A percentile compares a stretch with the other conserved stretches of the same genome.
These are phyloP conservation scores for Drechmeria coniospora DNA, from an alignment of 2,329 filamentous ascomycete genomes.

Conservation along the genomic window DNA sequence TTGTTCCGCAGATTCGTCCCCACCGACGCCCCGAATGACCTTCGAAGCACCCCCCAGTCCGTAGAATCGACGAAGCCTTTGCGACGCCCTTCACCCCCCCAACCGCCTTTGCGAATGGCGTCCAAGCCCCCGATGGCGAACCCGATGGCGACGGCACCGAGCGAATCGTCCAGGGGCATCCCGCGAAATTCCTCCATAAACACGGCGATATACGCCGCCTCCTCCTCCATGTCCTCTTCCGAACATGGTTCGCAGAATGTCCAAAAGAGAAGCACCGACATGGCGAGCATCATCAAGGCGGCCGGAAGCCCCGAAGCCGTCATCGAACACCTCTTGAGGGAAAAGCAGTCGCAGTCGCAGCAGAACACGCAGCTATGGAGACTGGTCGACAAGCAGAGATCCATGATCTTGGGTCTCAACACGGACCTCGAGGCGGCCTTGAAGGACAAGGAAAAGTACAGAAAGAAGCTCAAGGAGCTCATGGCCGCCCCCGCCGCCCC, in stretches of 20 bases:
- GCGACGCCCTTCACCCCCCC: not conserved
- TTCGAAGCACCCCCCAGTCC: slow-evolving; percentile 27
- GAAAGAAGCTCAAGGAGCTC: slow-evolving; percentile 74
- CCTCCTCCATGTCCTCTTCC: slow-evolving; percentile 35
- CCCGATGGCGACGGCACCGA: slow-evolving; percentile 23
- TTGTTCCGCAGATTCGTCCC: slow-evolving; percentile 12
- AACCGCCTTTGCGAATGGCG: slow-evolving; percentile 20
- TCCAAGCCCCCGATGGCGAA: slow-evolving; percentile 31
- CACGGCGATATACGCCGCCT: slow-evolving; percentile 72
- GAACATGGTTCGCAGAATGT: slow-evolving; percentile 40
- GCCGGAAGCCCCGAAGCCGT: slow-evolving; percentile 83
- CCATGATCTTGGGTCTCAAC: slow-evolving; percentile 86
- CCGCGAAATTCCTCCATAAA: slow-evolving; percentile 81
- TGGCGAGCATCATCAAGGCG: slow-evolving; percentile 62
- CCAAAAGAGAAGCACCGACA: slow-evolving; percentile 52
- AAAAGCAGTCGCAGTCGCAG: slow-evolving; percentile 75
- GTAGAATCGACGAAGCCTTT: slow-evolving; percentile 22
- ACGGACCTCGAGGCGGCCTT: slow-evolving; percentile 82
- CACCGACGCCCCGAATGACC: slow-evolving; percentile 30
- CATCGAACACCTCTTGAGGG: slow-evolving; percentile 74
- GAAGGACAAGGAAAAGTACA: slow-evolving; percentile 90
- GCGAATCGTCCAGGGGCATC: slow-evolving; percentile 21
- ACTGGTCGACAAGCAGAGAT: slow-evolving; percentile 86
- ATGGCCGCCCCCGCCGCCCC: slow-evolving; percentile 25
- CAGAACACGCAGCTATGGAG: slow-evolving; percentile 93